Evolutionary conservation across 768 basidiomycete genomes (phyloP).

Genomic region (Hemileccinum impolitum): DNA sequence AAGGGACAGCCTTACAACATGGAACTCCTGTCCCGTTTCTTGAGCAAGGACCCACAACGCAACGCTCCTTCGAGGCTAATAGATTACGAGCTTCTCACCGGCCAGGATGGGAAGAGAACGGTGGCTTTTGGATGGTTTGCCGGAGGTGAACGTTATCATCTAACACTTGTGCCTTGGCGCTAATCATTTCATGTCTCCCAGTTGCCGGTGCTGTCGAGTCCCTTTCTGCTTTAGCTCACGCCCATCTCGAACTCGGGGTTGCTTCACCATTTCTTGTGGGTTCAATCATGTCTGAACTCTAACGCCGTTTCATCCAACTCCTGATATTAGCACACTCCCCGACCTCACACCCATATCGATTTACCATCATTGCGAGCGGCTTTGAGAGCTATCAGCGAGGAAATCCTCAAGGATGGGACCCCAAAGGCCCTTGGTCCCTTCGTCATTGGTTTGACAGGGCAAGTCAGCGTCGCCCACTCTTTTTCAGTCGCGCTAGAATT

Average conservation of each 20-base stretch:
- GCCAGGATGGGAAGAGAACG: constrained; percentile 60
- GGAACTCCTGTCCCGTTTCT: constrained; percentile 65
- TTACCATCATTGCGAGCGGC: constrained; percentile 49
- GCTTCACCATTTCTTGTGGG: constrained; percentile 81
- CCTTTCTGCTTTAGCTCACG: constrained; percentile 71
- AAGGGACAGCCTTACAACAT: constrained; percentile 89
- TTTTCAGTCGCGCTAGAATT: background rate
- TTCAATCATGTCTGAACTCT: background rate
- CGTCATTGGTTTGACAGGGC: constrained; percentile 84
- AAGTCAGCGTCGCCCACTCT: constrained; percentile 12
- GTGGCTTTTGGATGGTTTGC: constrained; percentile 94
- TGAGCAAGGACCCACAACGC: constrained; percentile 30
- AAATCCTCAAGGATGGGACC: constrained; percentile 55
- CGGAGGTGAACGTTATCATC: constrained; percentile 50
- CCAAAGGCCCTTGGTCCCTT: constrained; percentile 70
- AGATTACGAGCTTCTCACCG: constrained; percentile 83
- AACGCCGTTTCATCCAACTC: background rate
- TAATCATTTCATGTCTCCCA: constrained; percentile 27
- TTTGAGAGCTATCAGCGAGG: constrained; percentile 54
- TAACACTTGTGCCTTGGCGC: background rate
- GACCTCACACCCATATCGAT: constrained; percentile 71
- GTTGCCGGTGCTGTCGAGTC: constrained; percentile 86
- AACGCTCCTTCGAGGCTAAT: constrained; percentile 51
- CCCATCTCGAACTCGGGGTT: constrained; percentile 73
- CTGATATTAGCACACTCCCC: constrained; percentile 55